Base-by-base conservation (phyloP, 2,329 filamentous ascomycete genomes). In the Penicillium sp. region DNA sequence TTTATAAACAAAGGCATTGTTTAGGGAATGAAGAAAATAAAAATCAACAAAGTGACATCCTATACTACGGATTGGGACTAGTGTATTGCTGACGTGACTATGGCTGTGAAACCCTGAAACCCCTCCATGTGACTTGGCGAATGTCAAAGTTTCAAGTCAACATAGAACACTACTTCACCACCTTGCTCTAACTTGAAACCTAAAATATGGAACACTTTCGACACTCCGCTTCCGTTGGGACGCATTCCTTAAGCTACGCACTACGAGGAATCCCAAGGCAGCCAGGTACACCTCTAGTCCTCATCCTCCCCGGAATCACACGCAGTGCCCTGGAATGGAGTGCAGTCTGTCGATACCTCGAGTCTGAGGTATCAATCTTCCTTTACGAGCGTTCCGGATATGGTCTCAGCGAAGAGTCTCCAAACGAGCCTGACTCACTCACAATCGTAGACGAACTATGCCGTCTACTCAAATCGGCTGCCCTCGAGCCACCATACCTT, bases 311-410 rank as follows among this genome's bases (percentile, higher is more conserved):
- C 23, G 52, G 52, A 12, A 49, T 54, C 20, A 54, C 45, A 5
- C 44, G 52, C 46, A 54, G 52, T 20, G 52, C 52, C 3, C 12
- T 54, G 11, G 52, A 54, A 49, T 54, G 52, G 52, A 45, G 52
- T 41, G 46, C 52, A 22, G 37, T 54, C 12, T 54, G 52, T 40
- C 52, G 46, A 6, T 20, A 49, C 9, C 52, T 54, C 14, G 52
- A 54, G 29, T 20, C 25, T 12, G 46, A 54, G 11, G 29, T 40
- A 27, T 26, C 52, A 25, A 27, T 54, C 4, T 37, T 54, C 1
- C 31, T 54, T 1, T 54, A 54, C 12, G 52, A 54, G 20, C 52
- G 52, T 14, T 35, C 52, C 3, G 52, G 52, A 11, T 54, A 54
- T 46, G 52, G 52, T 33, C 52, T 4, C 18, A 54, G 52, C 23